Conservation (phyloP, 2,329 filamentous ascomycete genomes). For the Cytospora piceicola region DNA sequence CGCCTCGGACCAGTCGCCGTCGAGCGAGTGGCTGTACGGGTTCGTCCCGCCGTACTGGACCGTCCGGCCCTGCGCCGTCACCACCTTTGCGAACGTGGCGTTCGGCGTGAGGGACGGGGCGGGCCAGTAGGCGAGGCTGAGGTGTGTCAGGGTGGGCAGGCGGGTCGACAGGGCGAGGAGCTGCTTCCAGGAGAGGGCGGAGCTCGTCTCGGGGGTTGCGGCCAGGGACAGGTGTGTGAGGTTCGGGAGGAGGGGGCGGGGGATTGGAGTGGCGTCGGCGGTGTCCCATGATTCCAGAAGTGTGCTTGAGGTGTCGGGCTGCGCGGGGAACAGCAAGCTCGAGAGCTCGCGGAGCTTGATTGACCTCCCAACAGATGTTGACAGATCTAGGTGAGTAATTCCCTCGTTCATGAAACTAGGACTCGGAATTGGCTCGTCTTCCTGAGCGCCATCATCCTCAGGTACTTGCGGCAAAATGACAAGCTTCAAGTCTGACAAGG, state of each 20-base stretch:
- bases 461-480: conserved; percentile 46
- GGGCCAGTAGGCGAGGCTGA: conserved; percentile 66
- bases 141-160: conserved; percentile 59
- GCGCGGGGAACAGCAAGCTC: conserved; percentile 54
- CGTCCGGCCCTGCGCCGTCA: conserved; percentile 47
- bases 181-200: conserved; percentile 59
- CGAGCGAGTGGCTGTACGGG: conserved; percentile 60
- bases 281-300: conserved; percentile 60
- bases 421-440: conserved; percentile 32
- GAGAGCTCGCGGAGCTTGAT: conserved; percentile 57
- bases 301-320: conserved; percentile 26
- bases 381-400: conserved; percentile 58
- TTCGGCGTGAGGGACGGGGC: conserved; percentile 61
- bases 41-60: conserved; percentile 60
- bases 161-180: conserved; percentile 58
- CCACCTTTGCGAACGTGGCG: conserved; percentile 52
- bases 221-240: conserved; percentile 66
- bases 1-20: conserved; percentile 64
- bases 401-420: conserved; percentile 47
- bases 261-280: conserved; percentile 39
- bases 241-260: conserved; percentile 54
- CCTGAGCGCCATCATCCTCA: conserved; percentile 34
- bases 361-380: conserved; percentile 54
- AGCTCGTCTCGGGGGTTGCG: conserved; percentile 41
- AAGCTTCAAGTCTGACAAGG: conserved; percentile 53